Evolutionary conservation across 2,329 filamentous ascomycete species (phyloP).

Genomic region (Ilyonectria mors-panacis): DNA sequence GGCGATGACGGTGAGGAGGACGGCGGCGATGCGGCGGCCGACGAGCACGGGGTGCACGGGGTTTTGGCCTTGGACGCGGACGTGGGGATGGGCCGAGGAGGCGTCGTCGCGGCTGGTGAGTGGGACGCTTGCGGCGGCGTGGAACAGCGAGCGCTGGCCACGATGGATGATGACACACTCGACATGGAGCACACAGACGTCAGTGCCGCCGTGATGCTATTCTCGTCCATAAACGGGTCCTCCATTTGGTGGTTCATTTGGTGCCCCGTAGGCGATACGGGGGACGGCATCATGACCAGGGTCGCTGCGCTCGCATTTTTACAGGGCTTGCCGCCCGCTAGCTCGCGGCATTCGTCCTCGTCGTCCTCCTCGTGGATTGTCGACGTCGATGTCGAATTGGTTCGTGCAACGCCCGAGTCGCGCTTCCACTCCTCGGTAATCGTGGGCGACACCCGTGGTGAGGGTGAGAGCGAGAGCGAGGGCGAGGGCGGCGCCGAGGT

Average conservation of each 20-base stretch:
- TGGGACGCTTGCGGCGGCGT: conserved; percentile 38
- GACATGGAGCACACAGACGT: conserved; percentile 40
- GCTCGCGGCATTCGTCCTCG: conserved; percentile 54
- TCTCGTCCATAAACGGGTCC: conserved; percentile 46
- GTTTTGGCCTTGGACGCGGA: conserved; percentile 33
- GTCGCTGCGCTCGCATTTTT: conserved; percentile 7
- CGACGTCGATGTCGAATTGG: conserved; percentile 54
- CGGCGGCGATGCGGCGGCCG: conserved; percentile 22
- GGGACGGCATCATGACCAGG: conserved; percentile 31
- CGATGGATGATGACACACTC: conserved; percentile 39
- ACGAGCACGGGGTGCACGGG: conserved; percentile 33
- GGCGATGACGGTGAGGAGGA: conserved; percentile 41
- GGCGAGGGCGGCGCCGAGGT: conserved; percentile 34
- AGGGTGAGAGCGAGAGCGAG: conserved; percentile 37
- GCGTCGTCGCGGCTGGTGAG: conserved; percentile 30
- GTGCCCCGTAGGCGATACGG: conserved; percentile 33
- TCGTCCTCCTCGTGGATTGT: conserved; percentile 59
- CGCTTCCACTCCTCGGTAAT: conserved; percentile 64
- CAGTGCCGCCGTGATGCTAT: conserved; percentile 40
- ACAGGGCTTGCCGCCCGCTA: conserved; percentile 24
- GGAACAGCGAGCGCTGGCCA: conserved; percentile 45
- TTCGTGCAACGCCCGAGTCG: conserved; percentile 68
- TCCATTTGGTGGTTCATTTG: conserved; percentile 40
- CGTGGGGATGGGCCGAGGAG: conserved; percentile 36
- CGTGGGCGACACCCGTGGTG: conserved; percentile 43